phyloP scores from a whole-genome alignment of 2,329 filamentous ascomycete species.

The Penicillium sp. region DNA sequence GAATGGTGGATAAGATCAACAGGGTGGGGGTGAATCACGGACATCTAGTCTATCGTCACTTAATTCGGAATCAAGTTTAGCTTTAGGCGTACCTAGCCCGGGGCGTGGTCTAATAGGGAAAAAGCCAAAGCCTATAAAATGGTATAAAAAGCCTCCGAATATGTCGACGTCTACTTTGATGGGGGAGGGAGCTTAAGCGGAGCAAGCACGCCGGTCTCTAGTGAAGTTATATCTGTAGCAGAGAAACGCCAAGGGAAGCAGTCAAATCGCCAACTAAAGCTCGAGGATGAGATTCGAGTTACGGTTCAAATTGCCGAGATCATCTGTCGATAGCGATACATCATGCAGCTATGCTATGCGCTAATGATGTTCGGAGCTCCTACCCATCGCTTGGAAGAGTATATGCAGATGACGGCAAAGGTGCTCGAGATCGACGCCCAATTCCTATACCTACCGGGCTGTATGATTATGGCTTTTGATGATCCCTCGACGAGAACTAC shows the following conservation, averaged over 20 bases:
- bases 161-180: constrained; percentile 23
- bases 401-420: constrained; percentile 79
- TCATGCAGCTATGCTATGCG: constrained; percentile 75
- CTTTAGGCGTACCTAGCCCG: neutral
- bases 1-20: constrained; percentile 12
- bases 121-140: constrained; percentile 19
- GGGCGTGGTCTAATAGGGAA: constrained; percentile 11
- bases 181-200: constrained; percentile 22
- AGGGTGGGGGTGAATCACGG: constrained; percentile 6
- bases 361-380: constrained; percentile 90
- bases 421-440: constrained; percentile 83
- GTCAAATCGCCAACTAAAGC: constrained; percentile 13
- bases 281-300: constrained; percentile 51
- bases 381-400: constrained; percentile 82
- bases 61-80: neutral
- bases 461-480: constrained; percentile 53
- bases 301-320: constrained; percentile 61
- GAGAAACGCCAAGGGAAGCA: constrained; percentile 24
- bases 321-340: constrained; percentile 72
- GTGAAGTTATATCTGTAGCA: constrained; percentile 25
- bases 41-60: constrained; percentile 13
- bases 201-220: constrained; percentile 28
- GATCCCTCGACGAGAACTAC: constrained; percentile 42
- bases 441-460: constrained; percentile 75
- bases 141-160: constrained; percentile 32